These are phyloP conservation scores for Paramecium caudatum DNA, from an alignment of 73 alveolate genomes.

Conservation along the genomic window DNA sequence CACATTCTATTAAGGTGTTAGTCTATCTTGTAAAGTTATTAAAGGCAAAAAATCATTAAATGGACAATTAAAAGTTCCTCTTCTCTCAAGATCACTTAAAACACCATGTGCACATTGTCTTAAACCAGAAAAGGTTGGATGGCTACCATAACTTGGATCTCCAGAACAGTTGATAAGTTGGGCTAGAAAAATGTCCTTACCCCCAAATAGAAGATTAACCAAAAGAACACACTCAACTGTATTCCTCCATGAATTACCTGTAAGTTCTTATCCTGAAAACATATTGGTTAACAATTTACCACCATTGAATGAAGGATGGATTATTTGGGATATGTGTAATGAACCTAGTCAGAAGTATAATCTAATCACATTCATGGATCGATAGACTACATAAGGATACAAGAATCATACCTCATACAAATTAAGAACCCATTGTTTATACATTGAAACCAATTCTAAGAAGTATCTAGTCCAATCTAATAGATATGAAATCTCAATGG, in stretches of 20 bases:
- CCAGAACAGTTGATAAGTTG: slow-evolving; percentile 65
- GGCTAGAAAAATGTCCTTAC: slow-evolving; percentile 54
- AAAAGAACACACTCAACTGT: slow-evolving; percentile 43
- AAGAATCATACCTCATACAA: not conserved
- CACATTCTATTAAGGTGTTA: slow-evolving; percentile 44
- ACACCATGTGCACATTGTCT: slow-evolving; percentile 63
- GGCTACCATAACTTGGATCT: slow-evolving; percentile 28
- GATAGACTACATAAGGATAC: not conserved
- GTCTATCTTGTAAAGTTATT: slow-evolving; percentile 56
- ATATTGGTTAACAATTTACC: slow-evolving; percentile 44
- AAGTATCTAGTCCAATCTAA: not conserved
- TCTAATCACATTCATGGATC: slow-evolving; percentile 38
- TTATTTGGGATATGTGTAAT: slow-evolving; percentile 64
- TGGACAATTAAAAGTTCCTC: slow-evolving; percentile 40
- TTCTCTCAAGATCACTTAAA: slow-evolving; percentile 52
- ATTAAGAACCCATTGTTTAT: slow-evolving; percentile 28
- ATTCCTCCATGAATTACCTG: slow-evolving; percentile 40
- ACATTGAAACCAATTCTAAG: not conserved
- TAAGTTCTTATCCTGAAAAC: not conserved
- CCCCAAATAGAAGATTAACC: slow-evolving; percentile 45
- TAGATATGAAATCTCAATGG: slow-evolving; percentile 42
- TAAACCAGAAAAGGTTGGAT: slow-evolving; percentile 25
- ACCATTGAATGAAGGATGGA: slow-evolving; percentile 67
- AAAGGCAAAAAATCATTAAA: slow-evolving; percentile 58
- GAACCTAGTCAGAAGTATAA: slow-evolving; percentile 55